Conservation (phyloP, 352 stramenopile species). For the Elongisporangium senticosum region DNA sequence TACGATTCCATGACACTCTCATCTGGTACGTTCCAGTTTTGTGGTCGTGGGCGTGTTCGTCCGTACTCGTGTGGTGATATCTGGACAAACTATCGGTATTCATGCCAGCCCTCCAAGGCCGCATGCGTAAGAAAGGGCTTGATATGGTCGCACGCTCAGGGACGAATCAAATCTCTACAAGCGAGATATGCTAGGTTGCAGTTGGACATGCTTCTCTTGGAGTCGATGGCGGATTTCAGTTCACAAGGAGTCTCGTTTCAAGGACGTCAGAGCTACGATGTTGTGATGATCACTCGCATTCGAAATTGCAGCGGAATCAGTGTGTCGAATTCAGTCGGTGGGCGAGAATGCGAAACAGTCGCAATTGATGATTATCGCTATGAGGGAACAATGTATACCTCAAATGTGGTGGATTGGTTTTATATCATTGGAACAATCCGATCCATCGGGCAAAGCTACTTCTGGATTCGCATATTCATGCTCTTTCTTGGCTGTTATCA, state of each 20-base stretch:
- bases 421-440: background rate
- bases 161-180: background rate
- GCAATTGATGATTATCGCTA: background rate
- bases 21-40: background rate
- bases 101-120: background rate
- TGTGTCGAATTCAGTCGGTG: no score
- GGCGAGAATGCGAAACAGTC: background rate
- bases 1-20: background rate
- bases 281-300: background rate
- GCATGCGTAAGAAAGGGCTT: background rate
- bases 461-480: background rate
- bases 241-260: constrained; percentile 2
- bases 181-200: background rate
- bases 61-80: constrained; percentile 5
- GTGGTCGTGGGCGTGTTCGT: background rate
- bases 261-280: background rate
- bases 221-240: constrained; percentile 2
- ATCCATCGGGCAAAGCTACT: background rate
- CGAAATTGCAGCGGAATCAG: background rate
- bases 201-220: constrained; percentile 3
- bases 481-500: background rate
- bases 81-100: constrained; percentile 3
- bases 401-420: background rate
- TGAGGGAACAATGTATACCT: background rate
- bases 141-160: constrained; percentile 1